Evolutionary conservation across 495 filamentous ascomycete genomes (phyloP).

Genomic region (Xylaria telfairii): DNA sequence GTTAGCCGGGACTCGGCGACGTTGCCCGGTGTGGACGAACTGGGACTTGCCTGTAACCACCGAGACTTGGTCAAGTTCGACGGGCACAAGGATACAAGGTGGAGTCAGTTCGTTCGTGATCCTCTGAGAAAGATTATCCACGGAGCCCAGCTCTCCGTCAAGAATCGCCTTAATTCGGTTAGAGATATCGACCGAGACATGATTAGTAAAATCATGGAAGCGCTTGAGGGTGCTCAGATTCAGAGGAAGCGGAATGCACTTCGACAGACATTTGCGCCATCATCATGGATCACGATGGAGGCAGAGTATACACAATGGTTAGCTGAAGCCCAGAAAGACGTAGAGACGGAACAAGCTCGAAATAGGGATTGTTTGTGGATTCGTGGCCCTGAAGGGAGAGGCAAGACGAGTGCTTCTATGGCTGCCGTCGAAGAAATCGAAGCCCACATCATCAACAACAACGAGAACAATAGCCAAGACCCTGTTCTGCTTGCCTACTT

Average conservation of each 20-base stretch:
- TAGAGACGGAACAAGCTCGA: conserved; percentile 2
- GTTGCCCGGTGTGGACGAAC: conserved; percentile 36
- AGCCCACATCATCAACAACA: conserved; percentile 20
- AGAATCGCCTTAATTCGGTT: conserved; percentile 42
- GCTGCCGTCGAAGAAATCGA: conserved; percentile 42
- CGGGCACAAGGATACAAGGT: conserved; percentile 40
- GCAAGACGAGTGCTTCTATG: conserved; percentile 44
- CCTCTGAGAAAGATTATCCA: conserved; percentile 41
- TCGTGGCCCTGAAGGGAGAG: conserved; percentile 44
- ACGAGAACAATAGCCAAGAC: conserved; percentile 30
- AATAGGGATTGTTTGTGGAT: conserved; percentile 43
- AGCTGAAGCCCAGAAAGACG: conserved; percentile 13
- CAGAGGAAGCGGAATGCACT: conserved; percentile 37
- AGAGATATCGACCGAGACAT: conserved; percentile 39
- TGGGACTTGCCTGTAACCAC: conserved; percentile 43
- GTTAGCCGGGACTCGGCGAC: conserved; percentile 45
- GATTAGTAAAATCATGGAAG: conserved; percentile 38
- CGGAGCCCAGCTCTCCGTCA: conserved; percentile 40
- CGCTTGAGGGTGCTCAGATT: conserved; percentile 36
- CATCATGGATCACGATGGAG: conserved; percentile 45
- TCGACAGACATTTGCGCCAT: conserved; percentile 35
- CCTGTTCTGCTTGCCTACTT: conserved; percentile 44
- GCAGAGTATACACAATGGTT: conserved; percentile 42
- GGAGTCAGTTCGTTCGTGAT: conserved; percentile 40
- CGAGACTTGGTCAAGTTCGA: conserved; percentile 45